phyloP scores from a whole-genome alignment of 345 rosid species.

The Gossypium arboreum region DNA sequence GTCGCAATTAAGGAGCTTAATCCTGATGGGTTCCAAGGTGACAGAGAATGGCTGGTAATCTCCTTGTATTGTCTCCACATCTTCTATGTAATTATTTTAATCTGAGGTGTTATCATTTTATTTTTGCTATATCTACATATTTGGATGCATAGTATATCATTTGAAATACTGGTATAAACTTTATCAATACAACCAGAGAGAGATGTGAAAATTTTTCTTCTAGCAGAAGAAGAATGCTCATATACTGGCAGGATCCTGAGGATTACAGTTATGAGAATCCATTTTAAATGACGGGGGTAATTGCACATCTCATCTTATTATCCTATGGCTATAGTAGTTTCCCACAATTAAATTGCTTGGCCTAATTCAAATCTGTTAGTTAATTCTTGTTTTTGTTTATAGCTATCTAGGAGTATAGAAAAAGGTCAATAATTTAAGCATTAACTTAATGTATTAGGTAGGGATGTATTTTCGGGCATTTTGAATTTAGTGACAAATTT shows the following conservation, averaged over 20 bases:
- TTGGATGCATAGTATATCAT: neutral
- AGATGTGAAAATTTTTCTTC: neutral
- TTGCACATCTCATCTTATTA: neutral
- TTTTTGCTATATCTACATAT: neutral
- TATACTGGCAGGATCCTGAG: neutral
- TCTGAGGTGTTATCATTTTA: slow-evolving; percentile 3
- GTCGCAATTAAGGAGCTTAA: slow-evolving; percentile 89
- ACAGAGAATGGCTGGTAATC: slow-evolving; percentile 97
- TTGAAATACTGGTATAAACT: neutral
- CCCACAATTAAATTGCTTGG: neutral
- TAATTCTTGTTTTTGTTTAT: neutral
- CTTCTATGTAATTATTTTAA: neutral
- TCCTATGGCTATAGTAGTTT: neutral
- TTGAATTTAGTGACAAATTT: neutral
- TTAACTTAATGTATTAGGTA: neutral
- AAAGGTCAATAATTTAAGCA: neutral
- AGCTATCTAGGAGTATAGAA: neutral
- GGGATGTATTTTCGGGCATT: neutral
- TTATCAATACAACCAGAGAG: neutral
- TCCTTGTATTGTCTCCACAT: slow-evolving; percentile 10
- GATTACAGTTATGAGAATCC: neutral
- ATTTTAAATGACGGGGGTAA: neutral
- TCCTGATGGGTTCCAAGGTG: slow-evolving; percentile 50
- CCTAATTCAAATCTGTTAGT: neutral
- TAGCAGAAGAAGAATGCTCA: neutral